Conservation (phyloP, 2,329 filamentous ascomycete species). For the Neophaeococcomyces mojaviensis region DNA sequence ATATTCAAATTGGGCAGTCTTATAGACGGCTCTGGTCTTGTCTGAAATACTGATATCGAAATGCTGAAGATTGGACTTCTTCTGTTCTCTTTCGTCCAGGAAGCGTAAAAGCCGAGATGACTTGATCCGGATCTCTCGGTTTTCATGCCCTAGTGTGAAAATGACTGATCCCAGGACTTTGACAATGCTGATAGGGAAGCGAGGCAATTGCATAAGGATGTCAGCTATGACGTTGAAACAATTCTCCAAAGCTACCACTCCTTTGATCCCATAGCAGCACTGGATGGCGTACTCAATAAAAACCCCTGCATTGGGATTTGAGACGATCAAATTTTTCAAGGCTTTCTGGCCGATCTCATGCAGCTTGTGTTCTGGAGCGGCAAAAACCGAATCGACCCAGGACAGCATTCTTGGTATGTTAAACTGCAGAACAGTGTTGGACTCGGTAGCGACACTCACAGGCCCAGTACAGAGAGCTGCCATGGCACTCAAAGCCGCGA, state of each 20-base stretch:
- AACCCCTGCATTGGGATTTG: constrained; percentile 81
- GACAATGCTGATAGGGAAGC: constrained; percentile 83
- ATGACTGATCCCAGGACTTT: constrained; percentile 80
- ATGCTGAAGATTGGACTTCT: constrained; percentile 87
- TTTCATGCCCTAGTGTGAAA: constrained; percentile 87
- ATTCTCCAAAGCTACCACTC: constrained; percentile 78
- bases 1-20: constrained; percentile 92
- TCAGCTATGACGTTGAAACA: constrained; percentile 91
- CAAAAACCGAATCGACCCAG: constrained; percentile 95
- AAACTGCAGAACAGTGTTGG: constrained; percentile 79
- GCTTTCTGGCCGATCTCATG: constrained; percentile 84
- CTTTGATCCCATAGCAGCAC: constrained; percentile 78
- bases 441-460: constrained; percentile 80
- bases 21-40: constrained; percentile 97
- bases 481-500: constrained; percentile 90
- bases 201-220: constrained; percentile 73
- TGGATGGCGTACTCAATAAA: constrained; percentile 84
- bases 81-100: constrained; percentile 73
- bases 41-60: constrained; percentile 98
- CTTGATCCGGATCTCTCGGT: constrained; percentile 80
- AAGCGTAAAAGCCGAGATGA: constrained; percentile 73
- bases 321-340: constrained; percentile 77
- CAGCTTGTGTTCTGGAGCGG: constrained; percentile 81
- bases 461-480: constrained; percentile 75
- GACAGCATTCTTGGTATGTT: constrained; percentile 85